Base-by-base conservation (phyloP, 495 filamentous ascomycete genomes). In the Xylaria grammica region DNA sequence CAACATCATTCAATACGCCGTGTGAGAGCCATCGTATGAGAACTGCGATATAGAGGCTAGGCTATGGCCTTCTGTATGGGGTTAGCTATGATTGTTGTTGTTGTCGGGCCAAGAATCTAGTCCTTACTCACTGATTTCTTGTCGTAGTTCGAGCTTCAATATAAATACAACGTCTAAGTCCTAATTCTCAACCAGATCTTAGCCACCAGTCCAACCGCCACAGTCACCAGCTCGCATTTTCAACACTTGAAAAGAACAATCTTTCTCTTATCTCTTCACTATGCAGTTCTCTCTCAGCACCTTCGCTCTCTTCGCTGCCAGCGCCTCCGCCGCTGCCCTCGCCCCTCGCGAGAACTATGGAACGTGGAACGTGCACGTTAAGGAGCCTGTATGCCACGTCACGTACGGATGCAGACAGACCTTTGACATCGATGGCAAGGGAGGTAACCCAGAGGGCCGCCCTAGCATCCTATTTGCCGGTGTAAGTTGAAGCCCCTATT, bases 361-460 rank as follows among this genome's bases (percentile, higher is more conserved):
- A 45, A 45, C 42, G 1, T 45, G 42, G 15, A 45, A 19, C 42
- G 42, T 45, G 15, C 42, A 45, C 15, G 42, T 45, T 5, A n/a
- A 45, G 42, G n/a, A 15, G n/a, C 42, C 42, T 20, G 42, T 45
- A 20, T 45, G 42, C 42, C 42, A 45, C 42, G 42, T 45, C n/a
- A 45, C 8, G 3, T 45, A 45, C 42, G 42, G 42, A 19, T 45
- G 42, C 15, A 50, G 9, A 50, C 46, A 50, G 46, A 50, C 4
- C 24, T 50, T 50, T 24, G 13, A 50, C 13, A 29, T 50, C 46
- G 46, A 50, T 13, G 46, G 46, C 46, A 50, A 50, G n/a, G 24
- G 46, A 50, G 46, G n/a, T n/a, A n/a, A 50, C 46, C 46, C 46
- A 50, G 46, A 20, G 29, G 46, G 46, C 17, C 46, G 46, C 13